Evolutionary conservation across 345 rosid genomes (phyloP).

Genomic region (Angophora floribunda): DNA sequence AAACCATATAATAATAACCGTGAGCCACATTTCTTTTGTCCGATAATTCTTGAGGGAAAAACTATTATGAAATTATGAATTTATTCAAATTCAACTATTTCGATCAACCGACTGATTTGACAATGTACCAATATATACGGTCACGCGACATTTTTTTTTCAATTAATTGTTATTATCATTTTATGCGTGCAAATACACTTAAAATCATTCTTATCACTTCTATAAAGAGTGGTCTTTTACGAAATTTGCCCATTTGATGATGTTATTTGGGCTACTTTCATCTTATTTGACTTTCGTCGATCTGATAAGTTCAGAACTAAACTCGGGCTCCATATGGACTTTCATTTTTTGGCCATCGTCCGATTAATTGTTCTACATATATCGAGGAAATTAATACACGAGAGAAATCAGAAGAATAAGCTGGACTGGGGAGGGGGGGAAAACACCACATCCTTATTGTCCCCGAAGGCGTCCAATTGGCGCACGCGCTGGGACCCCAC

Average conservation of each 20-base stretch:
- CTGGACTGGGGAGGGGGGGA: not conserved
- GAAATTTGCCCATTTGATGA: not conserved
- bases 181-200: fast-evolving
- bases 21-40: no score
- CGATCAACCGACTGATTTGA: not conserved
- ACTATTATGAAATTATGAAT: not conserved
- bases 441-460: not conserved
- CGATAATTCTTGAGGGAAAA: not conserved
- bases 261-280: not conserved
- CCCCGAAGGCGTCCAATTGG: not conserved
- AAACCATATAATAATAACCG: no score
- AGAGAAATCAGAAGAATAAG: not conserved
- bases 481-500: not conserved
- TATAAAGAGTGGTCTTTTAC: not conserved
- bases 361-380: not conserved
- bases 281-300: not conserved
- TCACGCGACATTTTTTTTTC: not conserved
- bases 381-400: not conserved
- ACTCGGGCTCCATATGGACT: not conserved
- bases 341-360: not conserved
- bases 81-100: not conserved
- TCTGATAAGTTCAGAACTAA: not conserved
- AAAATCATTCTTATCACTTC: not conserved
- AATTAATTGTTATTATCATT: fast-evolving
- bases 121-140: not conserved